Evolutionary conservation across 768 basidiomycete species (phyloP), one percentile per base, ranked within the genome.

Genomic region (Fomitopsis pulvina): DNA sequence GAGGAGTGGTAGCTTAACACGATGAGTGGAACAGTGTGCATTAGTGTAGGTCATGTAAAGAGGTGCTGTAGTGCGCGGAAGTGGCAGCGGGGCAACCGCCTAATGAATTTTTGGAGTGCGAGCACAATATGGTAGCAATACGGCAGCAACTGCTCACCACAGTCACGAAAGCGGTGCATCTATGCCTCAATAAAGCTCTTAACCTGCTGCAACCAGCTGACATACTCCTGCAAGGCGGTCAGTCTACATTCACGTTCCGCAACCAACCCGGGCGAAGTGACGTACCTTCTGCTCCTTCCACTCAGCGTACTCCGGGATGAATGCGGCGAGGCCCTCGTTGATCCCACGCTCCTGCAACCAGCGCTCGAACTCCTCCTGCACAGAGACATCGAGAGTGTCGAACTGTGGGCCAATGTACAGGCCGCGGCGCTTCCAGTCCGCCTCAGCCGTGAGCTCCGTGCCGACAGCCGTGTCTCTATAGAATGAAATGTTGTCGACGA

Each of bases 331-430:
- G 30, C 63, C 69, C 60, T 90, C 86, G 65, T 91, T 81, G 59
- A 99, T 77, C 7, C 92, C 94, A 47, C 95, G 85, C 72, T 97
- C 94, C 56, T 81, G 77, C 50, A 99, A 69, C 78, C 77, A 98
- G 63, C 79, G 78, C 62, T 95, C 91, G 63, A 98, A 92, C 66
- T 91, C 87, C 57, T 92, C 86, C 68, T 98, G 95, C 16, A 99
- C 81, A 1, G 68, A 64, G 38, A 83, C 75, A 62, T 98, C 95
- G 39, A 98, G 82, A 42, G 91, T 87, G 51, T 93, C 90, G 60
- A 96, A 98, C 81, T 90, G 67, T 45, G 94, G 95, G 1, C 95
- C 95, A 63, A 95, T 82, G 75, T 96, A 98, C 56, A 88, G 70
- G 1, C 88, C 92, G 18, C 93, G 80, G 41, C 94, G 81, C 65